Evolutionary conservation across 73 alveolate species (phyloP).

Genomic region (Symbiodinium pilosum): DNA sequence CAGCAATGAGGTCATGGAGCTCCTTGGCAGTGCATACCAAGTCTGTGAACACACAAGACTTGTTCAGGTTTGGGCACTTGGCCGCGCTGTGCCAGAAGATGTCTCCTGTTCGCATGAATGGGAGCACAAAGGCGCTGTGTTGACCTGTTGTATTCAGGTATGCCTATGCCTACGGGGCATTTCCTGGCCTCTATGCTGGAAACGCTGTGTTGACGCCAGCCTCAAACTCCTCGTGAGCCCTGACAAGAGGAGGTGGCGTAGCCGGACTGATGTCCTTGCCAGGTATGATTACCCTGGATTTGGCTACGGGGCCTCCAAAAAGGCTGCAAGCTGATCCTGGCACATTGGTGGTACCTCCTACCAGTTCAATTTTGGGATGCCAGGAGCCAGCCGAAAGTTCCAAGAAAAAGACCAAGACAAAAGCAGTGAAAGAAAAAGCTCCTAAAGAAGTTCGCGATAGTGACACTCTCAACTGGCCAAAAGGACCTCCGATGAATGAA

Average conservation of each 20-base stretch:
- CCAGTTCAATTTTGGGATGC: neutral
- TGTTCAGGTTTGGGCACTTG: neutral
- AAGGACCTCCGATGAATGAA: no score
- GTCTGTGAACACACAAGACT: neutral
- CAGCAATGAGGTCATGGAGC: no score
- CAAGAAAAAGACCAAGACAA: neutral
- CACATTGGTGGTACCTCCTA: no score
- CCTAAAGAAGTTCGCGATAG: slow-evolving; percentile 24
- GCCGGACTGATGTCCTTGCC: neutral
- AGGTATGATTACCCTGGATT: slow-evolving; percentile 79
- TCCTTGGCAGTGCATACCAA: neutral
- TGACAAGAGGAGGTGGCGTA: no score
- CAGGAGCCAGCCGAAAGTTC: slow-evolving; percentile 16
- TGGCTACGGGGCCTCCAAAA: slow-evolving; percentile 90
- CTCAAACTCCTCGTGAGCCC: slow-evolving; percentile 6
- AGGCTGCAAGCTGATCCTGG: neutral
- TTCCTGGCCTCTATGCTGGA: neutral
- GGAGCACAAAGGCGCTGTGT: no score
- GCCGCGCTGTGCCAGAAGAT: slow-evolving; percentile 1
- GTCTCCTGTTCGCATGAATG: neutral
- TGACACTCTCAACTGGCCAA: slow-evolving; percentile 62
- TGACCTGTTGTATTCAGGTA: slow-evolving; percentile 40
- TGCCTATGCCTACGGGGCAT: slow-evolving; percentile 48
- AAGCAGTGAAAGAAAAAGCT: slow-evolving; percentile 24
- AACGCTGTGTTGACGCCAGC: slow-evolving; percentile 28